Percentiles rank a stretch among this genome's conserved stretches.
phyloP scores from a whole-genome alignment of 140 eudicot genomes.

The Senecio squalidus region DNA sequence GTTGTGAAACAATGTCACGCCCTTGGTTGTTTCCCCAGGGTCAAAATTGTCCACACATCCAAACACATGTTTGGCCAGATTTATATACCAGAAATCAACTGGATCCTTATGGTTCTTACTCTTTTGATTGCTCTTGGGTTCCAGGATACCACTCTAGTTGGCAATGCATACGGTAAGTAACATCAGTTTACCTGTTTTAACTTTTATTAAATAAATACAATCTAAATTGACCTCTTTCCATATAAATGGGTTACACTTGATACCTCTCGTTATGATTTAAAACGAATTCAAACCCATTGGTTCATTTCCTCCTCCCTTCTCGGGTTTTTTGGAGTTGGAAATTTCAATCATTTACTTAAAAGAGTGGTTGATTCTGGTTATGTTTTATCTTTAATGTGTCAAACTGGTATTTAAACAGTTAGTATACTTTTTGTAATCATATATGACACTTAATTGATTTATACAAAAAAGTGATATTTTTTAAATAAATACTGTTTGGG shows the following conservation, averaged over 20 bases:
- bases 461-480: not conserved
- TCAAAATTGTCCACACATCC: slow-evolving; percentile 91
- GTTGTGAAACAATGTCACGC: slow-evolving; percentile 86
- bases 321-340: too few relatives aligned
- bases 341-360: too few relatives aligned
- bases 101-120: slow-evolving; percentile 96
- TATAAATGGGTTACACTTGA: not conserved
- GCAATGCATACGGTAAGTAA: slow-evolving; percentile 86
- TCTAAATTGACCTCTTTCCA: not conserved
- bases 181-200: not conserved
- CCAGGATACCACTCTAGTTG: slow-evolving; percentile 68
- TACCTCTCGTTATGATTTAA: not conserved
- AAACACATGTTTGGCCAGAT: slow-evolving; percentile 85
- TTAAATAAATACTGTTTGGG: not conserved
- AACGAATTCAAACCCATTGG: not conserved
- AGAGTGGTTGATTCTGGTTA: too few relatives aligned
- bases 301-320: not conserved
- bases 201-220: not conserved
- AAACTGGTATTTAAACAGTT: not conserved
- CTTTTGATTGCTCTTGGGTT: slow-evolving; percentile 77
- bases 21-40: slow-evolving; percentile 95
- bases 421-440: not conserved
- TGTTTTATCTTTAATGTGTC: too few relatives aligned
- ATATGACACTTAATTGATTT: not conserved
- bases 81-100: slow-evolving; percentile 88